These are phyloP conservation scores for Paramecium octaurelia DNA, from an alignment of 73 alveolate species.

Conservation along the genomic window DNA sequence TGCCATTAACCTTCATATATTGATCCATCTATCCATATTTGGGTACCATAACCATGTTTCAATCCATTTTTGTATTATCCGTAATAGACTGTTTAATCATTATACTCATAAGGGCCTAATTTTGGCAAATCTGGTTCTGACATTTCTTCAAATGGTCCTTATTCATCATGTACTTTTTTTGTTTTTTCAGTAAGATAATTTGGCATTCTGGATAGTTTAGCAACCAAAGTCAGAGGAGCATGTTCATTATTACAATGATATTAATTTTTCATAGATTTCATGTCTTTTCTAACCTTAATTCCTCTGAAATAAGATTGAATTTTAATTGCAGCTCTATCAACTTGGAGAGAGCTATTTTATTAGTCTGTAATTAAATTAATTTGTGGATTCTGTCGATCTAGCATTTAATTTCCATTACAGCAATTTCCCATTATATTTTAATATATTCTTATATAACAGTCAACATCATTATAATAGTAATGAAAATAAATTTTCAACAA, in stretches of 20 bases:
- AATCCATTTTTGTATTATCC: constrained; percentile 55
- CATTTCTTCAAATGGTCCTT: not conserved
- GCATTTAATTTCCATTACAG: not conserved
- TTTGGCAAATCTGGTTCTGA: not conserved
- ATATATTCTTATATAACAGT: not conserved
- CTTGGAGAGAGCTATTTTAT: not conserved
- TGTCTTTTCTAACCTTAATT: not conserved
- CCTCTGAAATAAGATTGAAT: constrained; percentile 30
- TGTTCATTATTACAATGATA: constrained; percentile 19
- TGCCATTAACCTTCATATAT: constrained; percentile 61
- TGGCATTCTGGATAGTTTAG: not conserved
- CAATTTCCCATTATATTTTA: constrained; percentile 11
- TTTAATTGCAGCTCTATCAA: not conserved
- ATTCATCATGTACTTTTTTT: not conserved
- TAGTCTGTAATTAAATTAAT: not conserved
- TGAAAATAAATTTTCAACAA: constrained; percentile 31
- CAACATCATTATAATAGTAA: not conserved
- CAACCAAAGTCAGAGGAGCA: not conserved
- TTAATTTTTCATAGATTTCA: not conserved
- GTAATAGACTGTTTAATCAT: constrained; percentile 45
- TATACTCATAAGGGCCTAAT: constrained; percentile 52
- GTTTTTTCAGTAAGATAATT: constrained; percentile 17
- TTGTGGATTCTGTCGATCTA: not conserved
- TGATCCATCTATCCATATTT: constrained; percentile 58
- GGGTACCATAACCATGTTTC: constrained; percentile 58